phyloP scores from a whole-genome alignment of 306 rosid genomes.

The Begonia peltatifolia region DNA sequence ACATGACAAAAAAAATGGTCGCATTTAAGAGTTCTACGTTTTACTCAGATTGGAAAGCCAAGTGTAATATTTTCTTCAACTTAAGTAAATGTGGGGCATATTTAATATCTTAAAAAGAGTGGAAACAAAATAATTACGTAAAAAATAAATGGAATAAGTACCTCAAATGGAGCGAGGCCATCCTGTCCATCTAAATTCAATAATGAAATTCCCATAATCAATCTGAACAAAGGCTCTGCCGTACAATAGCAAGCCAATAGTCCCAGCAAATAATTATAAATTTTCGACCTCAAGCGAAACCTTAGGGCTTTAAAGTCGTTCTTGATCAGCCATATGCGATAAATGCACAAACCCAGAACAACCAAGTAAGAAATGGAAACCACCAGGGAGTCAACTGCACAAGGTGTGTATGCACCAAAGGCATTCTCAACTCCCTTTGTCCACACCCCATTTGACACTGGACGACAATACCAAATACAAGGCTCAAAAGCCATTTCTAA shows the following conservation, averaged over 20 bases:
- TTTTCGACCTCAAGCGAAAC: constrained; percentile 59
- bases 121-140: background rate
- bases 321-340: constrained; percentile 61
- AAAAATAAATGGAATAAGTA: constrained; percentile 3
- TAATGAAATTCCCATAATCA: constrained; percentile 69
- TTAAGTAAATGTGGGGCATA: background rate
- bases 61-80: background rate
- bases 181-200: constrained; percentile 72
- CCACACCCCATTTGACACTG: constrained; percentile 72
- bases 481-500: constrained; percentile 59
- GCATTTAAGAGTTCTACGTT: background rate
- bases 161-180: constrained; percentile 88
- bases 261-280: constrained; percentile 60
- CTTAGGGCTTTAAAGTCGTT: constrained; percentile 56
- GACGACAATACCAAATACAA: constrained; percentile 71
- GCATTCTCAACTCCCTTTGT: constrained; percentile 61
- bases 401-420: constrained; percentile 79
- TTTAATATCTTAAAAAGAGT: background rate
- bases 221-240: constrained; percentile 73
- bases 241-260: constrained; percentile 53
- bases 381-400: constrained; percentile 65
- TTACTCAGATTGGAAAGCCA: background rate
- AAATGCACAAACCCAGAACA: constrained; percentile 57
- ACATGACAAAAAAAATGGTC: too few species aligned
- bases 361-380: constrained; percentile 48